A percentile compares a stretch with the other conserved stretches of the same genome.
phyloP scores from a whole-genome alignment of 441 rosid species.

The Geranium incanum region DNA sequence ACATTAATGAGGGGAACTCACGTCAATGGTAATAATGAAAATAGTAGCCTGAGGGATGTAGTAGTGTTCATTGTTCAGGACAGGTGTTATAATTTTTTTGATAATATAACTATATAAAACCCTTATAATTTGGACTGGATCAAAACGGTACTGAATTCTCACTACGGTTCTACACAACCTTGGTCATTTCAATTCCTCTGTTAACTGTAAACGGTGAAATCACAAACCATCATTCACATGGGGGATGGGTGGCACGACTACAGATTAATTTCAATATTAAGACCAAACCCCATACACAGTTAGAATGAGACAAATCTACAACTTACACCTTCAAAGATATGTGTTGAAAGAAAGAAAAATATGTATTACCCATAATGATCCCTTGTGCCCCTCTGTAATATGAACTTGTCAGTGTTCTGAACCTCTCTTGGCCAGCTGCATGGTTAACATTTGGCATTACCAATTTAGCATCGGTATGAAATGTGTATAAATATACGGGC shows the following conservation, averaged over 20 bases:
- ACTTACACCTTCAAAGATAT: neutral
- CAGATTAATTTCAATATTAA: neutral
- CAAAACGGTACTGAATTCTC: neutral
- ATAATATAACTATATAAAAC: neutral
- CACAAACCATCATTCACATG: too few species aligned
- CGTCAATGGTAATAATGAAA: neutral
- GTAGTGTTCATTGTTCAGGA: too few species aligned
- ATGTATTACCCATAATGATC: constrained; percentile 50
- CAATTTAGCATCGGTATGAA: constrained; percentile 12
- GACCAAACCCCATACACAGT: neutral
- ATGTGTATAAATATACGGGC: neutral
- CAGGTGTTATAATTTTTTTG: neutral
- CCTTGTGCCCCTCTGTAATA: constrained; percentile 87
- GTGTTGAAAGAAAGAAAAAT: neutral
- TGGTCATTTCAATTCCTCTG: too few species aligned
- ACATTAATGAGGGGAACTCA: neutral
- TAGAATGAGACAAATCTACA: neutral
- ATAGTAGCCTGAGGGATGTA: too few species aligned
- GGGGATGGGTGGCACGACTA: neutral
- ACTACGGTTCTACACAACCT: too few species aligned
- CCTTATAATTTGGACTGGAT: neutral
- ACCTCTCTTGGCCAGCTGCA: constrained; percentile 82
- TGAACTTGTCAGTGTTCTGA: constrained; percentile 74
- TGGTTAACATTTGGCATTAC: constrained; percentile 12
- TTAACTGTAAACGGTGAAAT: too few species aligned